These are phyloP conservation scores for Triticum aestivum DNA, from an alignment of 176 grass and related monocot genomes.

Conservation along the genomic window DNA sequence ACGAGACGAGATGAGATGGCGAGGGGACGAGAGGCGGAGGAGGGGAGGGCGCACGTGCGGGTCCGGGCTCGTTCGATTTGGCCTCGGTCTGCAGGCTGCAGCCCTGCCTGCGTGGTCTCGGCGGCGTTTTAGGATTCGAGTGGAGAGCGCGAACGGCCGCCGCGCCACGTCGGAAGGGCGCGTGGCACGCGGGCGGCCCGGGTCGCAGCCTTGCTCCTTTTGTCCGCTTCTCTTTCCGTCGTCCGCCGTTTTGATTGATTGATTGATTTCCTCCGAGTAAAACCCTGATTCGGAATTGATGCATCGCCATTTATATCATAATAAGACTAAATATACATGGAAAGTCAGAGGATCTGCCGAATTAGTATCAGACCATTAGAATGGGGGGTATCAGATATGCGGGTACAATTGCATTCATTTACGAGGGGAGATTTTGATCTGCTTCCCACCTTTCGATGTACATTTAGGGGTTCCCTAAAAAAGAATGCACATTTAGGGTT, in stretches of 20 bases:
- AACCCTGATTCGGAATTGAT: neutral
- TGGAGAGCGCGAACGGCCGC: conserved; percentile 39
- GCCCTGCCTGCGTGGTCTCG: conserved; percentile 12
- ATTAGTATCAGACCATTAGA: neutral
- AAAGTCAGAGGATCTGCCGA: neutral
- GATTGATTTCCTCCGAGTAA: neutral
- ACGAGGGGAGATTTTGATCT: too few relatives aligned
- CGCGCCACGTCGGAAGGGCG: conserved; percentile 37
- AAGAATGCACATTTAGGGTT: too few relatives aligned
- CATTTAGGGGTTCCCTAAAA: too few relatives aligned
- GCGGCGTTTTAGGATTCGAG: conserved; percentile 52
- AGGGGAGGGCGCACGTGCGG: neutral
- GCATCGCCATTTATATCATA: too few relatives aligned
- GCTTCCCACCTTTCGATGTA: too few relatives aligned
- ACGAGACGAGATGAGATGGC: neutral
- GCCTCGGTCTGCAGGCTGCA: neutral
- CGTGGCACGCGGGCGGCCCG: conserved; percentile 26
- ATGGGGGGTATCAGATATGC: too few relatives aligned
- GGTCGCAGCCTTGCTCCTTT: neutral
- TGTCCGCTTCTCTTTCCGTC: too few relatives aligned
- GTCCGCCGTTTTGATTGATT: too few relatives aligned
- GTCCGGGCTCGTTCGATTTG: neutral
- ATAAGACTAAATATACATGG: neutral
- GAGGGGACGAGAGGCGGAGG: neutral
- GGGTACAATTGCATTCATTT: too few relatives aligned